A percentile compares a stretch with the other conserved stretches of the same genome.
phyloP scores from a whole-genome alignment of 352 stramenopile species.

The Globisporangium apiculatum region DNA sequence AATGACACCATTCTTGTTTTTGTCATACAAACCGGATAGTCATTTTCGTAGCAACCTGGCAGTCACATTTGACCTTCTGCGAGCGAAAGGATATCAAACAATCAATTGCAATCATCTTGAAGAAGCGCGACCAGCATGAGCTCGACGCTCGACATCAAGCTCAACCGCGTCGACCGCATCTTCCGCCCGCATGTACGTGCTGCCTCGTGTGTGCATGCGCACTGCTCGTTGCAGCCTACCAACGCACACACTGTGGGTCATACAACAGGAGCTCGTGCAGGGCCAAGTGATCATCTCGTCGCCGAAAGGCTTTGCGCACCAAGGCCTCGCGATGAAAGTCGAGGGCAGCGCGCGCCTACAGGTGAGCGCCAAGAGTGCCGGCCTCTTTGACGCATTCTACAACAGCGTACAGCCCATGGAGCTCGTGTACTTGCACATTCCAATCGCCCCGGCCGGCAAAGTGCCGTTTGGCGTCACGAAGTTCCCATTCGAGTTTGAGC shows the following conservation, averaged over 20 bases:
- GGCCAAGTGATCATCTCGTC: slow-evolving; percentile 82
- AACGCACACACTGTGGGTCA: background rate
- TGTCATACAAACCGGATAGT: too few relatives aligned
- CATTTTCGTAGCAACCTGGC: too few relatives aligned
- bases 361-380: slow-evolving; percentile 69
- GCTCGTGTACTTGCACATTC: slow-evolving; percentile 82
- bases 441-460: slow-evolving; percentile 57
- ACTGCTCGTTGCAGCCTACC: background rate
- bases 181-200: slow-evolving; percentile 68
- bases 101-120: too few relatives aligned
- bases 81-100: too few relatives aligned
- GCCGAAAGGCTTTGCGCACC: slow-evolving; percentile 76
- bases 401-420: slow-evolving; percentile 67
- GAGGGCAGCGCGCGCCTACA: slow-evolving; percentile 77
- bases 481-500: slow-evolving; percentile 87
- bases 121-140: slow-evolving; percentile 21
- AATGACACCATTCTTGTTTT: too few relatives aligned
- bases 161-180: slow-evolving; percentile 82
- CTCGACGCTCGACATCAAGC: slow-evolving; percentile 79
- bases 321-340: slow-evolving; percentile 79
- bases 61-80: too few relatives aligned
- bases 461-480: slow-evolving; percentile 76
- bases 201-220: background rate
- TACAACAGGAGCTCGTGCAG: slow-evolving; percentile 66
- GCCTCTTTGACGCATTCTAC: slow-evolving; percentile 83